Evolutionary conservation across 2,329 filamentous ascomycete species (phyloP).

Genomic region (Fusarium papillatum): DNA sequence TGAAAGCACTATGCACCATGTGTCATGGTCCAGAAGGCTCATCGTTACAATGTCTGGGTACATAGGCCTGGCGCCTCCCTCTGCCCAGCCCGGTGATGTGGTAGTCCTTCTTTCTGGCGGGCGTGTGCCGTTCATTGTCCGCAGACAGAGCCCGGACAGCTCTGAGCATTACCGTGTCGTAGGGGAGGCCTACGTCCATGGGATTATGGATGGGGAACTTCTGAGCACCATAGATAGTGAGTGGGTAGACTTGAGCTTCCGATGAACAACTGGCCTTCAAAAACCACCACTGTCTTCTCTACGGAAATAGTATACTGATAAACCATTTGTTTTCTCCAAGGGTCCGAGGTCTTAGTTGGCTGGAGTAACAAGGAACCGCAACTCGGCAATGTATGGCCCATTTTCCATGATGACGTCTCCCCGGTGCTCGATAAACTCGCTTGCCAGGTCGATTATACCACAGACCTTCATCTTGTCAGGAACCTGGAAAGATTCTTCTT

Average conservation of each 20-base stretch:
- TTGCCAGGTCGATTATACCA: not conserved
- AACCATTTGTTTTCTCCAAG: not conserved
- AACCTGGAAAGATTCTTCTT: not conserved
- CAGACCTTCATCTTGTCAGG: not conserved
- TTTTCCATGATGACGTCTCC: not conserved
- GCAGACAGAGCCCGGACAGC: no score
- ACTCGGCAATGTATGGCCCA: not conserved
- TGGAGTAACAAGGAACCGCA: not conserved
- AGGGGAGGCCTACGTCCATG: not conserved
- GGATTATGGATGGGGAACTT: not conserved
- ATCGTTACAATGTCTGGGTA: not conserved
- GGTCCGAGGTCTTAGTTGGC: conserved; percentile 38
- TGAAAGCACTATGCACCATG: not conserved
- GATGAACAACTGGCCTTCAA: not conserved
- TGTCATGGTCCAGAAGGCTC: not conserved
- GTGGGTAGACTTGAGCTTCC: not conserved
- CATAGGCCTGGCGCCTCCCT: not conserved
- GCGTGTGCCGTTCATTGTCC: not conserved
- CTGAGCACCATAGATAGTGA: not conserved
- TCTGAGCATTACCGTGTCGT: not conserved
- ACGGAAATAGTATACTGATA: not conserved
- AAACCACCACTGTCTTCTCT: not conserved
- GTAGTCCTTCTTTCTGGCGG: not conserved
- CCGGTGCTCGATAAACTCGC: not conserved
- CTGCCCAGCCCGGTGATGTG: not conserved